Evolutionary conservation across 352 stramenopile genomes (phyloP), one percentile per base, ranked within the genome.

Genomic region (Phytophthora agathidicida): DNA sequence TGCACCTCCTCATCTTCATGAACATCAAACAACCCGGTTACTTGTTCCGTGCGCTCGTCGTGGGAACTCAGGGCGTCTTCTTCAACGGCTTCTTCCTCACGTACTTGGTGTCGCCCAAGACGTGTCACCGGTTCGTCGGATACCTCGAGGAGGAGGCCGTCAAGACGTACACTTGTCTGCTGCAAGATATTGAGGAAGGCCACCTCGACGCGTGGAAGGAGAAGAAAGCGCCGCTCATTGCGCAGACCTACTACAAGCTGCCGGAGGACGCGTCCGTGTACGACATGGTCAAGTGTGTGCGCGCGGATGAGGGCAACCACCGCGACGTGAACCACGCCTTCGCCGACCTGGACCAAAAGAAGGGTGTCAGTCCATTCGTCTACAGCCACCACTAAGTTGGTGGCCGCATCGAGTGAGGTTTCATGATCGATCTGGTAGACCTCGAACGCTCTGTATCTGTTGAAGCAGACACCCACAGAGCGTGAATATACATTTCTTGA

Each of bases 121-220:
- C 85, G 13, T 96, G 86, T 58, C 93, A 98, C 57, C 88, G 90
- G 51, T 96, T 97, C 49, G 93, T 98, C 9, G 93, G 91, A 5
- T 98, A 98, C 73, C 66, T 98, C 19, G 93, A 98, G 51, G 91
- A 97, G 68, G 84, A 98, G 61, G 93, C 91, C 11, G 91, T 93
- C 35, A 78, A 89, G 43, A 98, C 91, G 7, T 98, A 98, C 75
- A 97, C 93, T 22, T 93, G 85, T 19, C 83, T 98, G 49, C 77
- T 98, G 23, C 56, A 89, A 26, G 91, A 91, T 28, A 98, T 98
- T 42, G 75, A 97, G 26, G 71, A 85, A 28, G 88, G 71, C 7
- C 83, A 98, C 42, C 57, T 97, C 42, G 47, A 74, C 2, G 60
- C 42, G 11, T 98, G 93, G 93, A 81, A 80, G 48, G 65, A 83